Evolutionary conservation across 345 rosid genomes (phyloP).

Genomic region (Triadica sebifera): DNA sequence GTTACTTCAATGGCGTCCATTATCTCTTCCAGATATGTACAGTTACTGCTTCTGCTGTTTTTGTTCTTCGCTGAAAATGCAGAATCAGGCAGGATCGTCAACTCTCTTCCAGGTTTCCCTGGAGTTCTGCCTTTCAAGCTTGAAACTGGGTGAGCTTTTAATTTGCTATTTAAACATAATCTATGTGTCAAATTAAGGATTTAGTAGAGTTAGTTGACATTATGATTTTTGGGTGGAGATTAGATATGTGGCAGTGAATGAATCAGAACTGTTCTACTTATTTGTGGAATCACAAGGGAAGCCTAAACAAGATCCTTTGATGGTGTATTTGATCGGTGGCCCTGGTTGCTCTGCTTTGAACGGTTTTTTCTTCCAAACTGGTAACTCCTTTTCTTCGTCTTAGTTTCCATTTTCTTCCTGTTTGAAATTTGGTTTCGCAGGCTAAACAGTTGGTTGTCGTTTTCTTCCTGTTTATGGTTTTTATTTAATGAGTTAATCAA

Average conservation of each 20-base stretch:
- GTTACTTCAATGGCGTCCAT: too few species aligned
- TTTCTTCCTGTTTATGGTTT: too few species aligned
- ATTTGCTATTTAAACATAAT: neutral
- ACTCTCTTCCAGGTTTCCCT: slow-evolving; percentile 10
- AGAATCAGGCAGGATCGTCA: slow-evolving; percentile 4
- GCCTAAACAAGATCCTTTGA: slow-evolving; percentile 22
- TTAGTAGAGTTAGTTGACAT: too few species aligned
- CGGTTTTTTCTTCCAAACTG: slow-evolving; percentile 29
- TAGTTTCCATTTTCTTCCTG: neutral
- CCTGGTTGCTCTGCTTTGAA: slow-evolving; percentile 34
- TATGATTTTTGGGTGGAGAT: neutral
- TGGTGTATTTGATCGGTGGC: slow-evolving; percentile 27
- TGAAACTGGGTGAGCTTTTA: slow-evolving; percentile 19
- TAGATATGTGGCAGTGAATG: slow-evolving; percentile 23
- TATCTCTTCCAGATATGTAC: neutral
- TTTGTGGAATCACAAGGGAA: slow-evolving; percentile 29
- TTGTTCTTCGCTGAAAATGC: neutral
- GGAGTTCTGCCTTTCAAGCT: slow-evolving; percentile 11
- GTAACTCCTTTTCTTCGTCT: neutral
- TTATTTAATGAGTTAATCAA: too few species aligned
- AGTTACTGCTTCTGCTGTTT: neutral
- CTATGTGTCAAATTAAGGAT: neutral
- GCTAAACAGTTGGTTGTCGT: neutral
- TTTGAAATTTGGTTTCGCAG: too few species aligned
- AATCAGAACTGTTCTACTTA: slow-evolving; percentile 28